A percentile compares a stretch with the other conserved stretches of the same genome.
Evolutionary conservation across 108 stramenopile genomes (phyloP).

Genomic region (Ochromonas danica): DNA sequence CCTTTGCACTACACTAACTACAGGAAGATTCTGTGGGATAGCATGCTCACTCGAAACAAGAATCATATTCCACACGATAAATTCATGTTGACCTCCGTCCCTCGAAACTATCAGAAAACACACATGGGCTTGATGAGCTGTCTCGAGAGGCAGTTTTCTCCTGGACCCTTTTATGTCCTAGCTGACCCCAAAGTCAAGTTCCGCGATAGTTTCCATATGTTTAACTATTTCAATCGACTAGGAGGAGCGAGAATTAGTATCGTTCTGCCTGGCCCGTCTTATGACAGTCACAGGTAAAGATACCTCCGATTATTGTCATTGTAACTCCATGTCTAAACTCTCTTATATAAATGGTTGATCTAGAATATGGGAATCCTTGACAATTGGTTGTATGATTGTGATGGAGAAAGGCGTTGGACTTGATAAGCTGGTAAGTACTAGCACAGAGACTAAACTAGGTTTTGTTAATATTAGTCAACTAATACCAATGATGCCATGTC

Average conservation of each 20-base stretch:
- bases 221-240: no score
- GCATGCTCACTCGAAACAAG: no score
- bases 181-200: no score
- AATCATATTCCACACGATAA: no score
- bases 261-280: slow-evolving; percentile 1
- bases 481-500: neutral
- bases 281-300: slow-evolving; percentile 21
- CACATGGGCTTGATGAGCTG: no score
- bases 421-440: neutral
- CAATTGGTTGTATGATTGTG: neutral
- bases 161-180: no score
- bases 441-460: neutral
- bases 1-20: neutral
- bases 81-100: no score
- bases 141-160: no score
- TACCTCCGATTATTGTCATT: neutral
- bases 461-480: neutral
- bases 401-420: slow-evolving; percentile 27
- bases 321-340: neutral
- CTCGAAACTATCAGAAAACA: no score
- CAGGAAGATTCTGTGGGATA: neutral
- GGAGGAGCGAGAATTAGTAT: neutral
- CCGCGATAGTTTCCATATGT: no score
- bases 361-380: slow-evolving; percentile 19
- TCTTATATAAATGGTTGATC: neutral